Conservation (phyloP, 148 eudicot species). For the Diospyros kaki region DNA sequence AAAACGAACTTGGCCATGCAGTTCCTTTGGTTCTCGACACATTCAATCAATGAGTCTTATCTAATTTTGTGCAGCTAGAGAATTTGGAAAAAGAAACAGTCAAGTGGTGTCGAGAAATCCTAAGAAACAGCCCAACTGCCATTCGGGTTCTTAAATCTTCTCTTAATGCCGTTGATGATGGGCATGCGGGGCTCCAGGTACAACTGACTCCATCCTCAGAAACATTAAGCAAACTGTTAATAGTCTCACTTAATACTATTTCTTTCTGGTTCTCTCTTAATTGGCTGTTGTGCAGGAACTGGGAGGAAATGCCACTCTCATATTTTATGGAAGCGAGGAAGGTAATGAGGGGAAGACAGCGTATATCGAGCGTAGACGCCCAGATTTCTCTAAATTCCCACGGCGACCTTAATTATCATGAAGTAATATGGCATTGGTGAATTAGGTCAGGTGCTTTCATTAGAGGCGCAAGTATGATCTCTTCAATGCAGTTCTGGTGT, state of each 20-base stretch:
- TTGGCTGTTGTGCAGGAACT: conserved; percentile 40
- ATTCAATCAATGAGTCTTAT: neutral
- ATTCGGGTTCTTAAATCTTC: conserved; percentile 86
- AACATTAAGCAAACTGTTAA: neutral
- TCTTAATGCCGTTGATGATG: conserved; percentile 90
- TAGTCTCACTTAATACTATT: neutral
- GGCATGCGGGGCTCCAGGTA: conserved; percentile 98
- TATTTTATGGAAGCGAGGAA: conserved; percentile 91
- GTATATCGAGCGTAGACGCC: conserved; percentile 56
- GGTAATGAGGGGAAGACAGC: conserved; percentile 87
- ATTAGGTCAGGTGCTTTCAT: too few species aligned
- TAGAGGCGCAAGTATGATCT: too few species aligned
- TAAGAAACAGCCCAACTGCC: conserved; percentile 91
- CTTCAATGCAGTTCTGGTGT: too few species aligned
- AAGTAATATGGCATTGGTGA: too few species aligned
- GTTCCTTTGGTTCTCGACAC: too few species aligned
- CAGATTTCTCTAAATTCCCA: conserved; percentile 81
- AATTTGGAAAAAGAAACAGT: conserved; percentile 83
- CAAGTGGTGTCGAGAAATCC: conserved; percentile 90
- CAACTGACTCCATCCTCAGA: neutral
- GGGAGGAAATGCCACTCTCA: conserved; percentile 80
- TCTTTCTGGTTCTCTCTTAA: neutral
- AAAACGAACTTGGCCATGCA: too few species aligned
- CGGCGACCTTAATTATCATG: conserved; percentile 47
- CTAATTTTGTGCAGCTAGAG: conserved; percentile 44